A percentile compares a stretch with the other conserved stretches of the same genome.
phyloP scores from a whole-genome alignment of 257 asterid species.

The Perilla frutescens region DNA sequence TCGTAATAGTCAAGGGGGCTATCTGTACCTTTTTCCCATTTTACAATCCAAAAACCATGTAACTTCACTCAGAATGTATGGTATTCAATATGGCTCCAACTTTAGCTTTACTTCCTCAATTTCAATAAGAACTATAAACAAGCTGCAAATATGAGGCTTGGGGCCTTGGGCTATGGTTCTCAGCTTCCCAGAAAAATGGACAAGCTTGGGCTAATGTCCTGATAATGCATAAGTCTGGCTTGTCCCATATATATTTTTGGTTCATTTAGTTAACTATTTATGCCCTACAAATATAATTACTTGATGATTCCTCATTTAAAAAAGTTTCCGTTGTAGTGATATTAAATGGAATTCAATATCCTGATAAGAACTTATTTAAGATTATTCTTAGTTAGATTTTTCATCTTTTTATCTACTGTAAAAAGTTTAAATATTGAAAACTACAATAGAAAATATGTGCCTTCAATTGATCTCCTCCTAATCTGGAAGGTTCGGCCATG shows the following conservation, averaged over 20 bases:
- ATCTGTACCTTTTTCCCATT: no score
- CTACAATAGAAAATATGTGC: background rate
- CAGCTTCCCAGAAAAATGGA: background rate
- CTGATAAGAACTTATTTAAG: background rate
- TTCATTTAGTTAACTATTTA: background rate
- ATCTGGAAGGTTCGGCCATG: constrained; percentile 1
- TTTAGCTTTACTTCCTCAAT: no score
- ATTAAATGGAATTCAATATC: background rate
- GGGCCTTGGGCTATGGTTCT: no score
- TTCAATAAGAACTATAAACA: no score
- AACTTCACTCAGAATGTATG: background rate
- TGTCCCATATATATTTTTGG: background rate
- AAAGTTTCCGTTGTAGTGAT: background rate
- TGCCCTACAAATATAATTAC: background rate
- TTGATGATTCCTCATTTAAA: background rate
- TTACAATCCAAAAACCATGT: background rate
- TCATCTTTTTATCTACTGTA: background rate
- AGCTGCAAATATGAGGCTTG: no score
- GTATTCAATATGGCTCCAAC: no score
- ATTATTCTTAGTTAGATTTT: background rate
- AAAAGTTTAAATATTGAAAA: background rate
- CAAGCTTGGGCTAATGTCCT: background rate
- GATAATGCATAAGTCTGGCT: background rate
- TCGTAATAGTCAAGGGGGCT: no score
- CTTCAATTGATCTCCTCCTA: background rate